phyloP scores from a whole-genome alignment of 2,329 filamentous ascomycete species.

The Fusarium neocosmosporiellum region DNA sequence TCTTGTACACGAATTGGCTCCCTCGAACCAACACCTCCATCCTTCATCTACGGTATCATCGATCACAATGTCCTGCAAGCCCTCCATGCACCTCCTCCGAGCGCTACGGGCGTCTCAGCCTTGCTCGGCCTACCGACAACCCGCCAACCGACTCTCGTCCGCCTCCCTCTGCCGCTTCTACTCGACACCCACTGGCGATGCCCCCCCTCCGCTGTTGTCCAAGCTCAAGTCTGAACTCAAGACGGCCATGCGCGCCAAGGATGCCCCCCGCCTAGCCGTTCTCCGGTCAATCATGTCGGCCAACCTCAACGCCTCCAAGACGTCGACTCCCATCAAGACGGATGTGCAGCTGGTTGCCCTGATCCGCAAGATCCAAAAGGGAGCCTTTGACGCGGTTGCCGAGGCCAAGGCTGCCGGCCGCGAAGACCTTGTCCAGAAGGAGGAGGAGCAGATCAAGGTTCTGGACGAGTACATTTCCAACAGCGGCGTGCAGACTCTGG shows the following conservation, averaged over 20 bases:
- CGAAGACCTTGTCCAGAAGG: conserved; percentile 76
- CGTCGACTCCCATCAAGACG: conserved; percentile 73
- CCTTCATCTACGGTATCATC: neutral
- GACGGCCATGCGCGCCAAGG: conserved; percentile 73
- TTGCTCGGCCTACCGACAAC: conserved; percentile 17
- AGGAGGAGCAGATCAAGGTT: conserved; percentile 72
- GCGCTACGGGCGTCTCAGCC: conserved; percentile 39
- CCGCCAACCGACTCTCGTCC: conserved; percentile 21
- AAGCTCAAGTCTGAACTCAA: conserved; percentile 72
- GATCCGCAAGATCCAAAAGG: conserved; percentile 71
- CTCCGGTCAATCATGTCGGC: conserved; percentile 76
- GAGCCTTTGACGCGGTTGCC: conserved; percentile 66
- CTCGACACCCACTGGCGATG: conserved; percentile 50
- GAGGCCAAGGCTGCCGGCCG: conserved; percentile 75
- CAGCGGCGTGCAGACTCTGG: conserved; percentile 69
- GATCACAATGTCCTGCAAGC: conserved; percentile 39
- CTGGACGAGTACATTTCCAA: conserved; percentile 72
- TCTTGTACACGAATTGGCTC: neutral
- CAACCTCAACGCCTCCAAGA: conserved; percentile 81
- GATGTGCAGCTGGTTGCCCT: conserved; percentile 77
- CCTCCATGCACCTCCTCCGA: conserved; percentile 38
- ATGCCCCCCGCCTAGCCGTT: conserved; percentile 72
- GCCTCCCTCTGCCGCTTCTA: conserved; percentile 42
- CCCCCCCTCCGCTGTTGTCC: conserved; percentile 59
- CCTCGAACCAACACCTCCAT: neutral